These are phyloP conservation scores for Didymella pomorum DNA, from an alignment of 2,329 filamentous ascomycete species.

Conservation along the genomic window DNA sequence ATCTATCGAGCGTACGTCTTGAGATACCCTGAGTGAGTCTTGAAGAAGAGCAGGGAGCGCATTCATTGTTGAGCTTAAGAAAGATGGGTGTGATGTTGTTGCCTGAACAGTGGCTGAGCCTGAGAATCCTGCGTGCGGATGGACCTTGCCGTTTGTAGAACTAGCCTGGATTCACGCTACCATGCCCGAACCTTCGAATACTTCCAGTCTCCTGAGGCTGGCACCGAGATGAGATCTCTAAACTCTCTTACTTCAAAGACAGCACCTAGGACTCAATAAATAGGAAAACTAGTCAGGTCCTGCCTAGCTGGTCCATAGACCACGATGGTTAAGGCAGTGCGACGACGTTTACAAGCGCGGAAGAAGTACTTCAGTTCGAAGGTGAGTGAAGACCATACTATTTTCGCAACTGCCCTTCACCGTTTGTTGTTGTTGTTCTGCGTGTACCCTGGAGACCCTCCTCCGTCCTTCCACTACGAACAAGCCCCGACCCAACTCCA, in stretches of 20 bases:
- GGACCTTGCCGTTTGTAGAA: constrained; percentile 2
- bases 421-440: background rate
- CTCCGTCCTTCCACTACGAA: background rate
- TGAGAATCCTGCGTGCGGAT: background rate
- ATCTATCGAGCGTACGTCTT: background rate
- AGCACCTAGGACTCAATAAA: no score
- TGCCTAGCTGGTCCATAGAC: no score
- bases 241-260: background rate
- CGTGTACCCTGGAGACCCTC: no score
- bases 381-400: constrained; percentile 7
- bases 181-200: no score
- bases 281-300: no score
- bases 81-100: background rate
- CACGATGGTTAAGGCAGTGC: background rate
- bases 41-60: background rate
- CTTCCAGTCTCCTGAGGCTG: background rate
- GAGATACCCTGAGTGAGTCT: background rate
- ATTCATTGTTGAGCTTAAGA: background rate
- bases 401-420: background rate
- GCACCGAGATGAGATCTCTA: background rate
- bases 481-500: background rate
- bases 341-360: background rate
- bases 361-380: background rate
- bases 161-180: background rate
- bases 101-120: background rate